These are phyloP conservation scores for Mrakia frigida DNA, from an alignment of 768 basidiomycete species.

Conservation along the genomic window DNA sequence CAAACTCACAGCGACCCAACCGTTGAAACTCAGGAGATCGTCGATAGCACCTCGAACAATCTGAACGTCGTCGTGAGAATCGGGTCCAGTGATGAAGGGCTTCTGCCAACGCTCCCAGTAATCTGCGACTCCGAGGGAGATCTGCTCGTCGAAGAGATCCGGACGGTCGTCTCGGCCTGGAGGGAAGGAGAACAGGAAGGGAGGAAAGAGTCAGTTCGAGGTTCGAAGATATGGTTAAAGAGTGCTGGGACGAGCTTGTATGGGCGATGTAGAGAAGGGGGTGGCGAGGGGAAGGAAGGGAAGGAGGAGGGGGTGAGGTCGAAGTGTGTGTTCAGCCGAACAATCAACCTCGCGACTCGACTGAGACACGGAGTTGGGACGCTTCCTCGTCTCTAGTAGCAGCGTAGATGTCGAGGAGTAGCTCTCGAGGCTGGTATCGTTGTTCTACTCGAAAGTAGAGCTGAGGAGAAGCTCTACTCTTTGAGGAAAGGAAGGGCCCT, in stretches of 20 bases:
- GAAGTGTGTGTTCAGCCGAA: too few species aligned
- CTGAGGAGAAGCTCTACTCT: too few species aligned
- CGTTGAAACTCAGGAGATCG: constrained; percentile 87
- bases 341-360: too few species aligned
- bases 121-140: constrained; percentile 71
- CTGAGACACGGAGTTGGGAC: too few species aligned
- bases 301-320: background rate
- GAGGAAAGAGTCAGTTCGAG: background rate
- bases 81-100: constrained; percentile 76
- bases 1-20: constrained; percentile 72
- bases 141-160: constrained; percentile 70
- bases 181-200: too few species aligned
- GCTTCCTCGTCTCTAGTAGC: too few species aligned
- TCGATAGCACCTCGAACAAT: constrained; percentile 84
- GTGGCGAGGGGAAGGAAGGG: background rate
- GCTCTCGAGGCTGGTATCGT: too few species aligned
- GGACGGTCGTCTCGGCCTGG: constrained; percentile 69
- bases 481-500: too few species aligned
- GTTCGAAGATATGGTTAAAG: background rate
- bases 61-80: constrained; percentile 83
- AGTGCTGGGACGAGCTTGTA: background rate
- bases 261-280: too few species aligned
- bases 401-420: too few species aligned
- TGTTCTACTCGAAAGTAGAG: too few species aligned
- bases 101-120: constrained; percentile 90